phyloP scores from a whole-genome alignment of 2,329 filamentous ascomycete species.

The Colletotrichum gigasporum region DNA sequence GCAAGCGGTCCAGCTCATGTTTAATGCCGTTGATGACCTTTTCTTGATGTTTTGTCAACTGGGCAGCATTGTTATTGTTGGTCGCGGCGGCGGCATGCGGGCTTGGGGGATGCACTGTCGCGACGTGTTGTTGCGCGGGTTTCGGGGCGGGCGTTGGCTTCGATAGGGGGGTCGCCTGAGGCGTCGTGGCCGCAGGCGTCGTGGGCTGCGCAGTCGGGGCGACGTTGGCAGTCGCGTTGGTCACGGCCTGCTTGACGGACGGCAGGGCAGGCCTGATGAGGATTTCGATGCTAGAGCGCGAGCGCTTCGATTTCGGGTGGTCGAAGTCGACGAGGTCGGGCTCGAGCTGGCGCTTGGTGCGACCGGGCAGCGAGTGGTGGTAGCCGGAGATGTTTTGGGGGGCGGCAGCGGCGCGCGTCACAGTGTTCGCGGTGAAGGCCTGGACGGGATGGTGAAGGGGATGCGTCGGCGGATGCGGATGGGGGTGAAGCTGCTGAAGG shows the following conservation, averaged over 20 bases:
- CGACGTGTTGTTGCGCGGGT: constrained; percentile 19
- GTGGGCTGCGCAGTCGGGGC: constrained; percentile 26
- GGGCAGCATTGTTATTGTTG: constrained; percentile 35
- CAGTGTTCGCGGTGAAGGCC: constrained; percentile 41
- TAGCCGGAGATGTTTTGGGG: constrained; percentile 44
- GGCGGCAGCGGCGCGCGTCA: constrained; percentile 39
- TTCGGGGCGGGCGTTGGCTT: constrained; percentile 7
- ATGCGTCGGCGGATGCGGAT: constrained; percentile 34
- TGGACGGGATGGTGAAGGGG: constrained; percentile 24
- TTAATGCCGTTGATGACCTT: constrained; percentile 70
- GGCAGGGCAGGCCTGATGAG: constrained; percentile 39
- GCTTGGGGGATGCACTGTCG: constrained; percentile 32
- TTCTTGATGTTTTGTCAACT: constrained; percentile 60
- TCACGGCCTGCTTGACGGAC: constrained; percentile 34
- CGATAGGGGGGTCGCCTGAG: constrained; percentile 17
- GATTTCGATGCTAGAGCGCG: constrained; percentile 64
- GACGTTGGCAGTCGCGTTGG: constrained; percentile 22
- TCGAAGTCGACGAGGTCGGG: constrained; percentile 54
- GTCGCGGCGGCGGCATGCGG: constrained; percentile 30
- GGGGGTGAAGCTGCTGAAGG: constrained; percentile 44
- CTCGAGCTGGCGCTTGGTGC: constrained; percentile 61
- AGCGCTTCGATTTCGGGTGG: constrained; percentile 56
- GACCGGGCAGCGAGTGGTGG: constrained; percentile 45
- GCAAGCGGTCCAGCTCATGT: constrained; percentile 67
- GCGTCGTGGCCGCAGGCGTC: constrained; percentile 27